Evolutionary conservation across 208 protist genomes (phyloP), one percentile per base, ranked within the genome.

Genomic region (Balamuthia mandrillaris): DNA sequence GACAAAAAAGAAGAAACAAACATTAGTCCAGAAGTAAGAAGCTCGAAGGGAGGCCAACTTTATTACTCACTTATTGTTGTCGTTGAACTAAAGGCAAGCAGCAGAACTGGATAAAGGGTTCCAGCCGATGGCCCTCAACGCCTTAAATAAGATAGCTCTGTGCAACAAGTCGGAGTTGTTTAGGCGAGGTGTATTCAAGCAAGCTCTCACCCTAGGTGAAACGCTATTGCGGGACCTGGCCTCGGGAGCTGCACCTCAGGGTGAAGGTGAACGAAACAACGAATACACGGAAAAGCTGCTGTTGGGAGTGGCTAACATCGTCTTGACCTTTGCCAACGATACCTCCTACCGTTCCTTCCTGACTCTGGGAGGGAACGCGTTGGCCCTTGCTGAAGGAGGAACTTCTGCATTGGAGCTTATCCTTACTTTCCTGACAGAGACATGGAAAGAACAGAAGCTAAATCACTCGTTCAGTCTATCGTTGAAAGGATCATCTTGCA

Each of bases 81-180:
- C n/a, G n/a, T n/a, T n/a, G n/a, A n/a, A n/a, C n/a, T n/a, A n/a
- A n/a, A n/a, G n/a, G n/a, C n/a, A n/a, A n/a, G n/a, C n/a, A n/a
- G n/a, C n/a, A n/a, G n/a, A n/a, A n/a, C n/a, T n/a, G n/a, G n/a
- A n/a, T n/a, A n/a, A n/a, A n/a, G n/a, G n/a, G n/a, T 31, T 83
- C 4, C 77, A 56, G 14, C 47, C 77, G 31, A n/a, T 33, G 37
- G 77, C 77, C 37, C 77, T 83, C 35, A 83, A 83, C 54, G 35
- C 77, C 27, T 56, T 83, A 37, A 83, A 83, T 31, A 83, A 83
- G 58, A 63, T 83, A 56, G 77, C 77, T 1, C 77, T 83, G 33
- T 70, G 41, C 58, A 83, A 83, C 54, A 83, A 49, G 0, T 39
- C 63, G 37, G 54, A 33, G 2, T 56, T 83, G 12, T 83, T 9